These are phyloP conservation scores for Hirschioporus abietinus DNA, from an alignment of 768 basidiomycete genomes.

Conservation along the genomic window DNA sequence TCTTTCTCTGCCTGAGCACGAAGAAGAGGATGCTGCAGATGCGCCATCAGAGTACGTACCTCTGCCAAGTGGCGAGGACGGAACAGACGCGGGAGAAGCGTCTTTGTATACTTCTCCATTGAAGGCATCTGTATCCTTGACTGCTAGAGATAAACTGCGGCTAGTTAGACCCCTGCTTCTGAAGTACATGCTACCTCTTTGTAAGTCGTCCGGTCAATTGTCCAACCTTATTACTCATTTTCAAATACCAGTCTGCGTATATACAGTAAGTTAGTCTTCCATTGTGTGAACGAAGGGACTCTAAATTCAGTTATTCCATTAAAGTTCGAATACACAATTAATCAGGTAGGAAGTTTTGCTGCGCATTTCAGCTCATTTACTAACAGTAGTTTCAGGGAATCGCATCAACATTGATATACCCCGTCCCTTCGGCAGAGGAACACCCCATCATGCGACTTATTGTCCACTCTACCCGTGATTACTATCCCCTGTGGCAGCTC, in stretches of 20 bases:
- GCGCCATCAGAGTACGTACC: conserved; percentile 29
- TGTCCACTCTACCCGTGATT: conserved; percentile 83
- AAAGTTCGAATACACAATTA: conserved; percentile 91
- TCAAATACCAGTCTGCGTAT: conserved; percentile 45
- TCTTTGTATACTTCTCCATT: neutral
- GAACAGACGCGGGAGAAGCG: conserved; percentile 15
- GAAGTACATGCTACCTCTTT: conserved; percentile 91
- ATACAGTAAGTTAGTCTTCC: conserved; percentile 39
- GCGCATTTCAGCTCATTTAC: neutral
- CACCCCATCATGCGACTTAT: conserved; percentile 66
- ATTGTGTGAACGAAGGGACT: neutral
- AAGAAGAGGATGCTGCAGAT: conserved; percentile 24
- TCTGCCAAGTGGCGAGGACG: conserved; percentile 30
- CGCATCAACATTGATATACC: conserved; percentile 84
- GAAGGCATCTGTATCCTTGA: conserved; percentile 48
- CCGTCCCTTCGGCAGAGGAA: conserved; percentile 60
- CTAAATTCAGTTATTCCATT: neutral
- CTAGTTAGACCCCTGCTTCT: conserved; percentile 74
- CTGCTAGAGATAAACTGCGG: conserved; percentile 69
- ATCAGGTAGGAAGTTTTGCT: conserved; percentile 48
- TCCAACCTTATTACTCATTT: neutral
- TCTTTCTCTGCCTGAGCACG: conserved; percentile 30
- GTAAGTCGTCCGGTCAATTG: conserved; percentile 39
- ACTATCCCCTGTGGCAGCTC: conserved; percentile 94
- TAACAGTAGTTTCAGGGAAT: conserved; percentile 53